Percentiles rank a stretch among this genome's conserved stretches.
These are phyloP conservation scores for Ceratobasidium sp. DNA, from an alignment of 1,284 basidiomycete genomes.

Conservation along the genomic window DNA sequence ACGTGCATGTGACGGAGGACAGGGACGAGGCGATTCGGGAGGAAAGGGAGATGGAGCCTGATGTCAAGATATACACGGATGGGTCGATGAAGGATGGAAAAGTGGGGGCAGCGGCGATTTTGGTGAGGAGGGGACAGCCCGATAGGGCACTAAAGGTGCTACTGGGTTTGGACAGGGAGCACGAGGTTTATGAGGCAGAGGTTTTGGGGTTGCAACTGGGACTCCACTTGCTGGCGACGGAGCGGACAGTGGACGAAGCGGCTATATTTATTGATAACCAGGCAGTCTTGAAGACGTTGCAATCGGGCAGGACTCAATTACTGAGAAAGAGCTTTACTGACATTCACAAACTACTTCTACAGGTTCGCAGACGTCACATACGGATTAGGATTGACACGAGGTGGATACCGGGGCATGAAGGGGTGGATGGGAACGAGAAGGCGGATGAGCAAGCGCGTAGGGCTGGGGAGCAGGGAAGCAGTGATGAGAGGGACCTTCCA, in stretches of 20 bases:
- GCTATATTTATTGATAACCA: slow-evolving; percentile 18
- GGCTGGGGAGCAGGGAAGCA: background rate
- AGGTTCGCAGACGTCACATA: no score
- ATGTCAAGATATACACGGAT: slow-evolving; percentile 8
- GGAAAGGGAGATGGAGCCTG: background rate
- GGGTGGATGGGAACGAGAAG: slow-evolving; percentile 37
- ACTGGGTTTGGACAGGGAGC: slow-evolving; percentile 25
- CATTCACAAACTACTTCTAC: no score
- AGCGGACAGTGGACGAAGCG: background rate
- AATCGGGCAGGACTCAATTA: background rate
- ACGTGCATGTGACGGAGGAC: slow-evolving; percentile 1
- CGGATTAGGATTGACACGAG: slow-evolving; percentile 1
- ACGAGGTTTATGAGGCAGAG: slow-evolving; percentile 45
- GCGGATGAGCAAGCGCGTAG: slow-evolving; percentile 31
- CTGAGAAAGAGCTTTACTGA: background rate
- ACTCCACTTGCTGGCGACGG: background rate
- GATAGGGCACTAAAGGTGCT: slow-evolving; percentile 1
- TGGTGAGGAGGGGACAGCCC: slow-evolving; percentile 2
- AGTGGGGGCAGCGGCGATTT: slow-evolving; percentile 39
- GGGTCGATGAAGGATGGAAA: slow-evolving; percentile 8
- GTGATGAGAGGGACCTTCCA: background rate
- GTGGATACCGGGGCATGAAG: slow-evolving; percentile 44
- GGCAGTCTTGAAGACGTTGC: background rate
- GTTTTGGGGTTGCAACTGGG: slow-evolving; percentile 37
- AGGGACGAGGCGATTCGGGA: background rate